Evolutionary conservation across 441 rosid genomes (phyloP).

Genomic region (Croton setiger): DNA sequence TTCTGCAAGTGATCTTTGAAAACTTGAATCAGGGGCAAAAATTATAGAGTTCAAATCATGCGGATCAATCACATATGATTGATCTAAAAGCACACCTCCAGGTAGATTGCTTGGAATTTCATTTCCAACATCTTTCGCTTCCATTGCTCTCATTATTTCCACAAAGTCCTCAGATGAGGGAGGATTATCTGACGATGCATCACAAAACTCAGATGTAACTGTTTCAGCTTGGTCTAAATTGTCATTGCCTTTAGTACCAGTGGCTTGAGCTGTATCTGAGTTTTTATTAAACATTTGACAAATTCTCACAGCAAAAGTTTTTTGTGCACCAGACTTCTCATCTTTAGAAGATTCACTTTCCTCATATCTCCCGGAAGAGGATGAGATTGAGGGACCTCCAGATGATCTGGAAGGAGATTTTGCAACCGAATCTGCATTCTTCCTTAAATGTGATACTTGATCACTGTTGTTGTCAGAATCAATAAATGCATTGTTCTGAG

Average conservation of each 20-base stretch:
- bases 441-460: conserved; percentile 30
- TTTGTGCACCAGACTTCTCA: conserved; percentile 46
- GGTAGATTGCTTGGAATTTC: conserved; percentile 70
- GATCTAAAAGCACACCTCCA: conserved; percentile 83
- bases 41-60: conserved; percentile 61
- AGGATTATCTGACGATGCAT: conserved; percentile 46
- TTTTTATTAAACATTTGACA: conserved; percentile 80
- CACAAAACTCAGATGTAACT: conserved; percentile 34
- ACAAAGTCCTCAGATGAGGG: conserved; percentile 51
- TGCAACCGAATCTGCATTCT: conserved; percentile 27
- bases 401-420: conserved; percentile 41
- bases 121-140: conserved; percentile 56
- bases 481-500: conserved; percentile 41
- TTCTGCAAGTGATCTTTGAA: conserved; percentile 55
- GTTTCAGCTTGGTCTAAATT: conserved; percentile 42
- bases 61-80: conserved; percentile 54
- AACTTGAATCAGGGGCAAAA: conserved; percentile 69
- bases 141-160: conserved; percentile 58
- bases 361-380: conserved; percentile 46
- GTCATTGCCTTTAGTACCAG: conserved; percentile 40
- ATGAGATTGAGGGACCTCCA: conserved; percentile 33
- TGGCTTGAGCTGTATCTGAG: conserved; percentile 36
- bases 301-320: conserved; percentile 57
- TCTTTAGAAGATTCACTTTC: conserved; percentile 50
- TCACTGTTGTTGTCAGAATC: conserved; percentile 36